phyloP scores from a whole-genome alignment of 768 basidiomycete genomes.

The Rhodotorula sphaerocarpa region DNA sequence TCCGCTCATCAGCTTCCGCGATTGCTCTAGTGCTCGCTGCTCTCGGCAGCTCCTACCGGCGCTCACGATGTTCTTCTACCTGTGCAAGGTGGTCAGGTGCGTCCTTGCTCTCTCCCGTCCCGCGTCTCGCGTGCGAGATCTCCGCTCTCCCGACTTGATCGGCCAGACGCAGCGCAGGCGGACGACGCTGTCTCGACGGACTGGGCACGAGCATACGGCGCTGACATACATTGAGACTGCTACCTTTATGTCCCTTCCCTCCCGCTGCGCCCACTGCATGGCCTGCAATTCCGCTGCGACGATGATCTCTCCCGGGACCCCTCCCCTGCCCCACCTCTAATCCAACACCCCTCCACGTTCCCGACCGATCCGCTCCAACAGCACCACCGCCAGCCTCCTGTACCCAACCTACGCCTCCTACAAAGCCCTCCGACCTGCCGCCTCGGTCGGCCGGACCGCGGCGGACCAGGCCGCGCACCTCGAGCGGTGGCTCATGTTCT shows the following conservation, averaged over 20 bases:
- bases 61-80: constrained; percentile 32
- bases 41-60: too few relatives aligned
- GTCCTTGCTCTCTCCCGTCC: neutral
- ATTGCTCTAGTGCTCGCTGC: too few relatives aligned
- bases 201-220: too few relatives aligned
- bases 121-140: neutral
- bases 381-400: constrained; percentile 39
- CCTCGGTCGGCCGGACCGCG: neutral
- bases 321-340: too few relatives aligned
- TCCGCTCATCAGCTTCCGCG: too few relatives aligned
- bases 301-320: too few relatives aligned
- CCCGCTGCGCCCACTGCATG: too few relatives aligned
- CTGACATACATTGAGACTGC: too few relatives aligned
- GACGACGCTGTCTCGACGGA: too few relatives aligned
- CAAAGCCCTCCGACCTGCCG: constrained; percentile 44
- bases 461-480: constrained; percentile 34
- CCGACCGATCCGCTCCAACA: neutral
- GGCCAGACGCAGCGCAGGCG: neutral
- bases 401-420: constrained; percentile 48
- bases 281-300: too few relatives aligned
- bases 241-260: too few relatives aligned
- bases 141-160: neutral
- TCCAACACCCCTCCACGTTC: neutral
- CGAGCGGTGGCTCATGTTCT: constrained; percentile 48
- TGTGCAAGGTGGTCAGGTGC: constrained; percentile 32